phyloP scores from a whole-genome alignment of 2,329 filamentous ascomycete species.

The Colletotrichum liriopes region DNA sequence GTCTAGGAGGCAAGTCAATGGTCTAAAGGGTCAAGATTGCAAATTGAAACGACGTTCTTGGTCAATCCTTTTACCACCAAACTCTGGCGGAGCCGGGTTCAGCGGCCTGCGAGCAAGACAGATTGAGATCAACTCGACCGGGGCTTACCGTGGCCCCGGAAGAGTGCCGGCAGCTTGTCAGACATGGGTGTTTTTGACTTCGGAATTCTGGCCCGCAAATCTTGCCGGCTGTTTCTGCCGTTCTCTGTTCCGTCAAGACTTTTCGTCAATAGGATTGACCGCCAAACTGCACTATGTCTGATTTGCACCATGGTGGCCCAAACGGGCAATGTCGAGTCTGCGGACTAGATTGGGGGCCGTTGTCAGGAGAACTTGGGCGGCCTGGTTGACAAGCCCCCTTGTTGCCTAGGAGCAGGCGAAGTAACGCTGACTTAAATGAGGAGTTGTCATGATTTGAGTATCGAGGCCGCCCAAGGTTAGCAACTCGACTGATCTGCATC shows the following conservation, averaged over 20 bases:
- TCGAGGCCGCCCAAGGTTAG: background rate
- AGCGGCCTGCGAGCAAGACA: background rate
- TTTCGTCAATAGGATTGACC: background rate
- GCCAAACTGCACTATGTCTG: background rate
- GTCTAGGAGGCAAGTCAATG: background rate
- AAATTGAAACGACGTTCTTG: slow-evolving; percentile 26
- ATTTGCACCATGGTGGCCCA: slow-evolving; percentile 2
- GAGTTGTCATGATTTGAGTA: background rate
- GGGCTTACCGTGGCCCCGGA: background rate
- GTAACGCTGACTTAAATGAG: slow-evolving; percentile 2
- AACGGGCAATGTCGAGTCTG: background rate
- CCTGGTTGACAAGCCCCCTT: background rate
- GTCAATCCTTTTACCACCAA: slow-evolving; percentile 13
- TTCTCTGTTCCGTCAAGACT: background rate
- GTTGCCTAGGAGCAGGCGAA: background rate
- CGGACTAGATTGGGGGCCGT: slow-evolving; percentile 1
- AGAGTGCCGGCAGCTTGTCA: background rate
- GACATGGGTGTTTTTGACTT: slow-evolving; percentile 1
- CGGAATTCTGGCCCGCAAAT: background rate
- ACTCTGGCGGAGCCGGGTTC: background rate
- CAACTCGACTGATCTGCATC: slow-evolving; percentile 21
- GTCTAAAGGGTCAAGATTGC: slow-evolving; percentile 19
- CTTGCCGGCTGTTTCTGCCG: background rate
- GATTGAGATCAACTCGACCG: slow-evolving; percentile 18
- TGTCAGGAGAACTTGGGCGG: slow-evolving; percentile 2